Base-by-base conservation (phyloP, 1,284 basidiomycete species). In the Cutaneotrichosporon daszewskae region DNA sequence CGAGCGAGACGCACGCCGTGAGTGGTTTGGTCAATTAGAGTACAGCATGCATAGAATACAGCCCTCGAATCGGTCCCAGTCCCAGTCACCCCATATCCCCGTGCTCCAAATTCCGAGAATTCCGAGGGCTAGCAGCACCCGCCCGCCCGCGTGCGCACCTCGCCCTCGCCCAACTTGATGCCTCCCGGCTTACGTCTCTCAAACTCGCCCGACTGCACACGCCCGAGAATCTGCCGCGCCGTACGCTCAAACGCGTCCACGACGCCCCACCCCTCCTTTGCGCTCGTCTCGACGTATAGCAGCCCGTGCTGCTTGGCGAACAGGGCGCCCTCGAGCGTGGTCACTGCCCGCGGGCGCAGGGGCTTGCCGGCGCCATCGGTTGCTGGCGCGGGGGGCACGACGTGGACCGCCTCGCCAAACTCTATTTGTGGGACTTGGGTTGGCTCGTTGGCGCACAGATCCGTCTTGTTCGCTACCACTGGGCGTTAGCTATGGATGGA, bases 381-480 rank as follows among this genome's bases (percentile, higher is more conserved):
- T 24, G 25, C 35, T 22, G 35, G 34, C 12, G 20, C 10, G 19
- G 34, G 32, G 14, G 37, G 35, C n/a, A 42, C 43, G n/a, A n/a
- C n/a, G 23, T 41, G 49, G n/a, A 60, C 43, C 1, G 60, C 54
- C 46, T 62, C 54, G 17, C 60, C 62, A 37, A 52, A 64, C 32
- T 52, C 41, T 29, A 60, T 63, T 22, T 49, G 43, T 3, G 61
- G 61, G 3, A 59, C 29, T 6, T 46, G 35, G 2, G 56, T 51
- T 0, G 62, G 62, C 13, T 48, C 40, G 0, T 40, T 22, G 12
- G 54, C 53, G 48, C 64, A 67, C 17, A 69, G 49, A 45, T 69
- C 66, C 10, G 60, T 64, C 53, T 69, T 69, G 58, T 69, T 69
- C 9, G 62, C 66, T 11, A 69, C 62, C 19, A 69, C 62, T 66